Conservation (phyloP, 148 eudicot genomes). For the Oxyria digyna region DNA sequence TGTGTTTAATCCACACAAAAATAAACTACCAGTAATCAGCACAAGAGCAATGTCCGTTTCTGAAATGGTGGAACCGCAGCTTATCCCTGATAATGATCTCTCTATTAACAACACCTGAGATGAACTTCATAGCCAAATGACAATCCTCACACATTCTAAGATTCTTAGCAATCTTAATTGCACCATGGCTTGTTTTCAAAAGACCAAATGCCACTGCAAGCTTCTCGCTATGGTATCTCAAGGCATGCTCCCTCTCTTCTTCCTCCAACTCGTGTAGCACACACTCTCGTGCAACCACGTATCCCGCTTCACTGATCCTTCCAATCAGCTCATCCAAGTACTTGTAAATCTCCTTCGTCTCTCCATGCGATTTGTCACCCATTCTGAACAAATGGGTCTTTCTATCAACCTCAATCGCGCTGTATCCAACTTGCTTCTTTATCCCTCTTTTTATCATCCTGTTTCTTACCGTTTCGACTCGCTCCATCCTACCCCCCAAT, state of each 20-base stretch:
- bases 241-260: constrained; percentile 43
- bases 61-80: constrained; percentile 63
- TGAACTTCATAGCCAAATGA: constrained; percentile 50
- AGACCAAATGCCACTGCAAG: constrained; percentile 57
- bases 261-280: constrained; percentile 56
- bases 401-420: constrained; percentile 37
- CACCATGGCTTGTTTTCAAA: constrained; percentile 21
- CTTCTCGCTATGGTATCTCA: constrained; percentile 62
- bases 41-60: constrained; percentile 53
- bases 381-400: constrained; percentile 42
- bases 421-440: constrained; percentile 48
- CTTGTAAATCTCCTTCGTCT: constrained; percentile 26
- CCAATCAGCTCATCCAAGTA: constrained; percentile 45
- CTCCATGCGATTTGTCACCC: constrained; percentile 46
- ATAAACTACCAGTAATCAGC: constrained; percentile 49
- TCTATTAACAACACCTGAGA: constrained; percentile 28
- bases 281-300: constrained; percentile 30
- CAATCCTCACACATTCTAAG: constrained; percentile 65
- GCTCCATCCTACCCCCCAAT: constrained; percentile 46
- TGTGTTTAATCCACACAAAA: too few species aligned
- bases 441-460: constrained; percentile 33
- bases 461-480: constrained; percentile 35
- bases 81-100: constrained; percentile 53
- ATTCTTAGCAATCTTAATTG: constrained; percentile 48
- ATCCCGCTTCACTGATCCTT: constrained; percentile 37